Base-by-base conservation (phyloP, 2,329 filamentous ascomycete species). In the Stachybotrys echinatus region DNA sequence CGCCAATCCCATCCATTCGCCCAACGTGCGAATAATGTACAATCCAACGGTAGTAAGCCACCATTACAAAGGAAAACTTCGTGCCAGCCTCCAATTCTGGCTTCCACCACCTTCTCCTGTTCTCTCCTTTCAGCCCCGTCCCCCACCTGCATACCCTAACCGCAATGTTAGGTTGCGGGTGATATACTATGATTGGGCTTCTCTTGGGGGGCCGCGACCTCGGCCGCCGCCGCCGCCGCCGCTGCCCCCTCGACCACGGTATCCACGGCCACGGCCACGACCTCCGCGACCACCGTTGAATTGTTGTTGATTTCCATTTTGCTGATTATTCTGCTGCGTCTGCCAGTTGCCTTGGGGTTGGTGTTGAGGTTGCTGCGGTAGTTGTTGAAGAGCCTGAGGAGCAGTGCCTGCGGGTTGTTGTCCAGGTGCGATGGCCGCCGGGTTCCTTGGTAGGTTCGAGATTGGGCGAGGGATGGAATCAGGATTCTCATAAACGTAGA, bases 401-500 rank as follows among this genome's bases (percentile, higher is more conserved):
- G 23, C 50, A 20, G 18, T 51, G 17, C 48, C 44, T 37, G 46
- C 12, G 53, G 59, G 57, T 49, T 59, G 65, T 58, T 64, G 64
- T 20, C 43, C 61, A 55, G 42, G 52, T 52, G 61, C 57, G 34
- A 61, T 54, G 31, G 61, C 53, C 2, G 38, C 17, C 12, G 5
- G 12, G 52, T 59, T 55, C 51, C 60, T 55, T 55, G 65, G 54
- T 54, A 79, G 72, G 55, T 74, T 80, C 44, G 79, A 79, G 56
- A 82, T 74, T 12, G 94, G 94, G 31, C 92, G 85, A 47, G 95
- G 94, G 61, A 99, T 97, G 51, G 80, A 92, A 63, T 99, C 92
- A 1, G 94, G 94, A 55, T 92, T 89, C 55, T 99, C 95, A 69
- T 99, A 99, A 47, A 99, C 94, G 67, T 99, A 99, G 37, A 99